Conservation (phyloP, 208 protist genomes). For the Acanthamoeba quina region DNA sequence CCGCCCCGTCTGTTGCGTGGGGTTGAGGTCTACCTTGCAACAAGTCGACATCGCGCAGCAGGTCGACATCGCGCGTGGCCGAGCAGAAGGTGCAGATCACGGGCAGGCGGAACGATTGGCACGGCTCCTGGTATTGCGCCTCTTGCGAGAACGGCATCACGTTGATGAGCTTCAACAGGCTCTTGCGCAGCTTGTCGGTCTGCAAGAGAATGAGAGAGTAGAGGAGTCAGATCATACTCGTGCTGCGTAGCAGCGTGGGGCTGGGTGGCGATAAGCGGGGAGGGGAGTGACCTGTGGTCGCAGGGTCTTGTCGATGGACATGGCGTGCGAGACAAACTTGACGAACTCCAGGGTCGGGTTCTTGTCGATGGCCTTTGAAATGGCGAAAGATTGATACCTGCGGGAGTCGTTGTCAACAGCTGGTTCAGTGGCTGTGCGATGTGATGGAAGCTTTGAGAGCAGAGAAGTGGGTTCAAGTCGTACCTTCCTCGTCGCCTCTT, state of each 20-base stretch:
- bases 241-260: background rate
- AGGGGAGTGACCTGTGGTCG: conserved; percentile 27
- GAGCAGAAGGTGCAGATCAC: conserved; percentile 89
- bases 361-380: conserved; percentile 60
- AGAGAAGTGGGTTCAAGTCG: background rate
- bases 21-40: background rate
- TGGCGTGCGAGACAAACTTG: conserved; percentile 85
- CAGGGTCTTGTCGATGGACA: conserved; percentile 83
- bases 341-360: conserved; percentile 81
- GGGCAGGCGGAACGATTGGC: conserved; percentile 81
- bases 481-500: conserved; percentile 44
- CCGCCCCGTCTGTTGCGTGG: too few species aligned
- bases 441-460: too few species aligned
- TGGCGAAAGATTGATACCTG: conserved; percentile 55
- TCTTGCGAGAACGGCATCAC: conserved; percentile 44
- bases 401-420: background rate
- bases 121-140: conserved; percentile 83
- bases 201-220: conserved; percentile 27
- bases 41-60: conserved; percentile 68
- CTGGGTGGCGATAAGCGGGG: background rate
- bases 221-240: background rate
- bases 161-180: conserved; percentile 76
- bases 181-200: conserved; percentile 85
- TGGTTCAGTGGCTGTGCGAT: too few species aligned
- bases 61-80: conserved; percentile 74